These are phyloP conservation scores for Geotrichum carabidarum DNA, from an alignment of 1,139 yeast genomes.

Conservation along the genomic window DNA sequence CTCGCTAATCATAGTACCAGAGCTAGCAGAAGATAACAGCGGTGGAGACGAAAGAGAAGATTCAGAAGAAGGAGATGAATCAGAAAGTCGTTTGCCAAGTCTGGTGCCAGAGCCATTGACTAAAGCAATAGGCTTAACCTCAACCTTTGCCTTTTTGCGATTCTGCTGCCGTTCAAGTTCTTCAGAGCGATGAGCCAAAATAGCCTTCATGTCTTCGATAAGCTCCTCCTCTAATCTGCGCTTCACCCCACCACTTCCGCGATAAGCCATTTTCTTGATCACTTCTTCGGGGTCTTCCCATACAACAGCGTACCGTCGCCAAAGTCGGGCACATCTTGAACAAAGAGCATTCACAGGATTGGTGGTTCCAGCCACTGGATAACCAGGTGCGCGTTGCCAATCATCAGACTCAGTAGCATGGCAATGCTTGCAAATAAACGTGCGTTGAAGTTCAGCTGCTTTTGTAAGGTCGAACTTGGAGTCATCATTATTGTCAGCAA, in stretches of 20 bases:
- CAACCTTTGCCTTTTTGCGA: background rate
- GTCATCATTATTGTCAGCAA: constrained; percentile 67
- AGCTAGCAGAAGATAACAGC: background rate
- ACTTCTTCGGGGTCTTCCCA: constrained; percentile 83
- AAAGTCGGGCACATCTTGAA: constrained; percentile 76
- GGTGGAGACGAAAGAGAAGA: background rate
- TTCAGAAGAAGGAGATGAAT: constrained; percentile 1
- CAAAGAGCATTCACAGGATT: constrained; percentile 57
- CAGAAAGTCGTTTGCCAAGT: background rate
- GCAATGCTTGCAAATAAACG: constrained; percentile 63
- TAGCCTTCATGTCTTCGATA: constrained; percentile 56
- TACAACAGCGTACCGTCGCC: constrained; percentile 86
- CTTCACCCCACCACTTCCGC: constrained; percentile 50
- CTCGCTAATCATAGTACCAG: background rate
- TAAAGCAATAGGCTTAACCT: background rate
- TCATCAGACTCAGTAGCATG: constrained; percentile 48
- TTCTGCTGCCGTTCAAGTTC: constrained; percentile 24
- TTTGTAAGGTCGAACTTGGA: constrained; percentile 59
- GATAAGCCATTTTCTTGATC: constrained; percentile 44
- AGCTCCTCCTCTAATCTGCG: constrained; percentile 68
- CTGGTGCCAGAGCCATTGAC: background rate
- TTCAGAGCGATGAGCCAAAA: constrained; percentile 28
- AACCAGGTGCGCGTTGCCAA: constrained; percentile 74
- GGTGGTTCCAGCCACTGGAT: constrained; percentile 39
- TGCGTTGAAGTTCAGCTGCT: constrained; percentile 38